Conservation (phyloP, 257 asterid genomes). For the Solanum medicagineum region DNA sequence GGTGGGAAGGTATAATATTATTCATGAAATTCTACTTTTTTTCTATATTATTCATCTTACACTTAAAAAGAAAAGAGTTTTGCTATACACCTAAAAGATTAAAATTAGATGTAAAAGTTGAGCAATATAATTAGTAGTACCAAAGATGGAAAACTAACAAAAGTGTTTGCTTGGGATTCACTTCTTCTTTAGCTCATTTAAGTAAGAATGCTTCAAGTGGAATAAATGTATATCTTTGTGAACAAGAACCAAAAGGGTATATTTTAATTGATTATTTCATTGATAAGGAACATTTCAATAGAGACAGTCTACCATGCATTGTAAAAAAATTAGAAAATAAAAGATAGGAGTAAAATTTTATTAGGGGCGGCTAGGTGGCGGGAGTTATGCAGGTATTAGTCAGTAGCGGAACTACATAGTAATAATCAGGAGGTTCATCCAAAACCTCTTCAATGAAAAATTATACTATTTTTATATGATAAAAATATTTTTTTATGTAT, state of each 20-base stretch:
- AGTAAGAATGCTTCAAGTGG: conserved; percentile 7
- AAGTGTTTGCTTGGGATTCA: conserved; percentile 25
- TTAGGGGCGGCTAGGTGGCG: too few species aligned
- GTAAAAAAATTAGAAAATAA: not conserved
- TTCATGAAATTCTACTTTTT: conserved; percentile 10
- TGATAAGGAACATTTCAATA: not conserved
- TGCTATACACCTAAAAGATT: not conserved
- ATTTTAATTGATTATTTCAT: not conserved
- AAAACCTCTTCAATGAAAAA: too few species aligned
- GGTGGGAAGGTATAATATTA: conserved; percentile 24
- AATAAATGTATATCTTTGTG: conserved; percentile 17
- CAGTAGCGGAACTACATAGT: too few species aligned
- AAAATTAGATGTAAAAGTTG: not conserved
- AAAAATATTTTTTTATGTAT: too few species aligned
- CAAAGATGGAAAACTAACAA: not conserved
- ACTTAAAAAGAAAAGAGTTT: not conserved
- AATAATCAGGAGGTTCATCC: too few species aligned
- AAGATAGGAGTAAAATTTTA: not conserved
- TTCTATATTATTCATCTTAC: conserved; percentile 1
- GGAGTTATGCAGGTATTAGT: too few species aligned
- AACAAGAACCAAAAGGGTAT: conserved; percentile 11
- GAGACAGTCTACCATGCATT: not conserved
- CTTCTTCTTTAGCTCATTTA: conserved; percentile 4
- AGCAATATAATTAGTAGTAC: not conserved
- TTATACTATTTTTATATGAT: too few species aligned